A percentile compares a stretch with the other conserved stretches of the same genome.
phyloP scores from a whole-genome alignment of 2,329 filamentous ascomycete species.

The Trichocomaceae sp. region DNA sequence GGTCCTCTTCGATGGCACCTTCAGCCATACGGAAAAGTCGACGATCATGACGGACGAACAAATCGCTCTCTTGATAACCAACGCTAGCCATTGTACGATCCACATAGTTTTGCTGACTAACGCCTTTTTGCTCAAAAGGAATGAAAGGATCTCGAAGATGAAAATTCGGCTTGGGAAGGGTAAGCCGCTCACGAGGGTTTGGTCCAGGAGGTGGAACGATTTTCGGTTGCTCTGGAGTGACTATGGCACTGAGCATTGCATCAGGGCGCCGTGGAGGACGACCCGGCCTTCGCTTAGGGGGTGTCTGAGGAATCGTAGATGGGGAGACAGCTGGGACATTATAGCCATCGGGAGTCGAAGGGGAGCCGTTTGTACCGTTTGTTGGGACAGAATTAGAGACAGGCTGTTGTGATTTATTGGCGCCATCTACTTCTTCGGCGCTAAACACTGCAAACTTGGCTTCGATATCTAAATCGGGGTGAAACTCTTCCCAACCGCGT shows the following conservation, averaged over 20 bases:
- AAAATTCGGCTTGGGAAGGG: slow-evolving; percentile 45
- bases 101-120: slow-evolving; percentile 82
- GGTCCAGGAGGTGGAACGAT: slow-evolving; percentile 43
- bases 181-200: slow-evolving; percentile 44
- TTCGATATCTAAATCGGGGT: slow-evolving; percentile 89
- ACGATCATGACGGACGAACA: slow-evolving; percentile 71
- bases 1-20: slow-evolving; percentile 57
- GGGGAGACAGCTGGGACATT: slow-evolving; percentile 39
- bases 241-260: slow-evolving; percentile 54
- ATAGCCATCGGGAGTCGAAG: slow-evolving; percentile 24
- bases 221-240: slow-evolving; percentile 52
- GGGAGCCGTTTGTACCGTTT: slow-evolving; percentile 25
- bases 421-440: slow-evolving; percentile 77
- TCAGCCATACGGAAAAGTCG: slow-evolving; percentile 60
- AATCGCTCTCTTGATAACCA: slow-evolving; percentile 90
- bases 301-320: slow-evolving; percentile 34
- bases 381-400: slow-evolving; percentile 19
- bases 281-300: slow-evolving; percentile 55
- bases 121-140: slow-evolving; percentile 67
- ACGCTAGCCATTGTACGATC: slow-evolving; percentile 95
- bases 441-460: slow-evolving; percentile 69
- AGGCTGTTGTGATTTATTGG: slow-evolving; percentile 28
- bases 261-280: slow-evolving; percentile 59
- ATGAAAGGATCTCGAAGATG: slow-evolving; percentile 42
- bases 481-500: slow-evolving; percentile 95